Conservation (phyloP, 2,329 filamentous ascomycete genomes). For the Exophiala sideris region DNA sequence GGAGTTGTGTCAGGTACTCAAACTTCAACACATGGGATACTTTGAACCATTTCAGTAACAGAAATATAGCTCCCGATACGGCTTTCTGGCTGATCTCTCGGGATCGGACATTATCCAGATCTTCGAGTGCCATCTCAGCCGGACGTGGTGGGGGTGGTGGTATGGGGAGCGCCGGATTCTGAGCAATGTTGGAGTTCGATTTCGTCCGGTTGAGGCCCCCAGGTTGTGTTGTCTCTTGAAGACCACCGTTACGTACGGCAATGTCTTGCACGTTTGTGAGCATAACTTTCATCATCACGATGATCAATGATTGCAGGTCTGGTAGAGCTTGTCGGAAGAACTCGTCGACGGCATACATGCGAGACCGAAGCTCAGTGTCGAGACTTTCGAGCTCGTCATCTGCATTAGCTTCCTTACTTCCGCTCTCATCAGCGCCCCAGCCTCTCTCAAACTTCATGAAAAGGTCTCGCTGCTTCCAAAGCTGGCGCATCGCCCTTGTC, state of each 20-base stretch:
- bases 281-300: conserved; percentile 86
- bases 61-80: conserved; percentile 79
- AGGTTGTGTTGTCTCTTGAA: conserved; percentile 48
- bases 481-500: conserved; percentile 83
- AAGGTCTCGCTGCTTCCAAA: conserved; percentile 89
- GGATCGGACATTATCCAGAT: conserved; percentile 74
- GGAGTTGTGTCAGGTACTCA: conserved; percentile 88
- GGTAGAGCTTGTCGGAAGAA: conserved; percentile 80
- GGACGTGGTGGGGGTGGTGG: conserved; percentile 27
- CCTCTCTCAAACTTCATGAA: conserved; percentile 92
- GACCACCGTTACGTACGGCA: conserved; percentile 49
- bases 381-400: conserved; percentile 36
- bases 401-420: conserved; percentile 35
- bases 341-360: conserved; percentile 69
- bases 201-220: conserved; percentile 37
- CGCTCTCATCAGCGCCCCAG: conserved; percentile 60
- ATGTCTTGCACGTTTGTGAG: conserved; percentile 84
- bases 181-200: conserved; percentile 26
- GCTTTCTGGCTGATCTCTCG: conserved; percentile 90
- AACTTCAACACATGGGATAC: conserved; percentile 92
- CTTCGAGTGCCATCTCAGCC: conserved; percentile 55
- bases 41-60: conserved; percentile 96
- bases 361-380: conserved; percentile 57
- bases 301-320: conserved; percentile 85
- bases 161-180: conserved; percentile 24